Evolutionary conservation across 305 asterid genomes (phyloP), one percentile per base, ranked within the genome.

Genomic region (Galium porrigens): DNA sequence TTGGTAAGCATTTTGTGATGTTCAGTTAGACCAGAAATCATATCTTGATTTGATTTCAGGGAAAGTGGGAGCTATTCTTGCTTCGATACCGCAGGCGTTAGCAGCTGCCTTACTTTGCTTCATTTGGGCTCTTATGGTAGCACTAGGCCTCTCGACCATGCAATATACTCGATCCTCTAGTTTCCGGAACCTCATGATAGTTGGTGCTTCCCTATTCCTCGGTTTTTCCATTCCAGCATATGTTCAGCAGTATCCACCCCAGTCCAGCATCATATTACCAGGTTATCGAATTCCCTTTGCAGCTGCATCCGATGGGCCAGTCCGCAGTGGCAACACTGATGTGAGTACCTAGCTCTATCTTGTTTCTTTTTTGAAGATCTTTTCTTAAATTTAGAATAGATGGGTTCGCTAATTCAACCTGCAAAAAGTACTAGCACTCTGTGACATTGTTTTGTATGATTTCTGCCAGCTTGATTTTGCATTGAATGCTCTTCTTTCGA

Each of bases 281-380:
- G 71, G 83, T 60, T 92, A 87, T 80, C 91, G 89, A 30, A 77
- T 92, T 71, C 97, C 97, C 54, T 92, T 80, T 74, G 83, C 94
- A 8, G 96, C 95, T 27, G 97, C 99, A 56, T 92, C 99, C 17
- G 92, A 86, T 65, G 99, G 99, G 63, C 99, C 99, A 0, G 73
- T 80, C 67, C 86, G 75, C 79, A 74, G 87, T 1, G 88, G 92
- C 20, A 81, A 54, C 74, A 53, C 79, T 53, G 90, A 85, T 71
- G 99, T 89, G 74, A 85, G 90, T 66, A 59, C 32, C 63, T n/a
- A 20, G 15, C 22, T 8, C 36, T 66, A 33, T 29, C 32, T 30
- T 4, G 5, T 30, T 22, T 46, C 63, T 76, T 59, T n/a, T 42
- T 70, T 29, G 27, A 44, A 42, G 9, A 25, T 27, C 15, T 4